Base-by-base conservation (phyloP, 306 rosid species). In the Senna tora region DNA sequence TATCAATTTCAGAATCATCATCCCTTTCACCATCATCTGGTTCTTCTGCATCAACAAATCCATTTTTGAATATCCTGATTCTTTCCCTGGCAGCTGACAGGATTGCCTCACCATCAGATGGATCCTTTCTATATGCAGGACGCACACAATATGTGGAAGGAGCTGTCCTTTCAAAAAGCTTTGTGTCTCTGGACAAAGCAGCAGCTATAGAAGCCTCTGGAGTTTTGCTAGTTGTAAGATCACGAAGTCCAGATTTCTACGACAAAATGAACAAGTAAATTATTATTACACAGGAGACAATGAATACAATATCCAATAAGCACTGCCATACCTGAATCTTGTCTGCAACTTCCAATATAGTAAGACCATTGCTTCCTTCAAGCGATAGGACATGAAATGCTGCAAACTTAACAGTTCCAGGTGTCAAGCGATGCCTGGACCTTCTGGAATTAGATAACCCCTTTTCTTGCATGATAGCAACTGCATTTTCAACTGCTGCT, bases 381-480 rank as follows among this genome's bases (percentile, higher is more conserved):
- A 90, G 79, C 49, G 97, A 84, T 20, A 90, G 94, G 60, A 90
- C 97, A 74, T 91, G 92, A 85, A 88, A 91, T 71, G 92, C 97
- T 54, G 97, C 97, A 81, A 83, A 91, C 64, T 91, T 91, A 30
- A 88, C 94, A 68, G 97, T 91, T 74, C 97, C 97, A 51, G 94
- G 90, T 9, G 97, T 88, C 86, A 91, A 80, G 3, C 82, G 73
- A 78, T 86, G 97, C 82, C 90, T 83, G 47, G 91, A 81, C 70
- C 83, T 84, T 82, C 87, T 84, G 32, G 77, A 81, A 65, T 81
- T 86, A 46, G 86, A 81, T 49, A 91, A 72, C 11, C 97, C 92
- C 73, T 84, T 78, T 65, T 83, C 94, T 74, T 80, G 88, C 94
- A 91, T 91, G 59, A 83, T 74, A 61, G 90, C 85, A 65, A 88